Conservation (phyloP, 2,329 filamentous ascomycete species). For the Neonectria hederae region DNA sequence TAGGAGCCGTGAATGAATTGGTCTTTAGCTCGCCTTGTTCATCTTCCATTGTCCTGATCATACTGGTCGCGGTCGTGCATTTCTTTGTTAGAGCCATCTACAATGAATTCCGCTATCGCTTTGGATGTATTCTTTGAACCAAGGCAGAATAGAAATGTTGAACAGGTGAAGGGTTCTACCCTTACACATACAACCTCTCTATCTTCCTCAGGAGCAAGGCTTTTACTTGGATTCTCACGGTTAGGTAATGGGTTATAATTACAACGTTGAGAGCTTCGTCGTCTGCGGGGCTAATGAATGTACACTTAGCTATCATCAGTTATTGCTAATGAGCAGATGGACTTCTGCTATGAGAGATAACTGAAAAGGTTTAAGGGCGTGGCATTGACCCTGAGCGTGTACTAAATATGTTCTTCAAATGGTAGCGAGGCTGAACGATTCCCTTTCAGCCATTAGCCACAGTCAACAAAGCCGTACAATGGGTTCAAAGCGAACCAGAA, state of each 20-base stretch:
- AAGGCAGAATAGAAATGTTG: neutral
- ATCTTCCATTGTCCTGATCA: neutral
- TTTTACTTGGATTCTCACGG: neutral
- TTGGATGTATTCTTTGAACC: neutral
- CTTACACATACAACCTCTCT: neutral
- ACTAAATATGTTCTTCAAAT: neutral
- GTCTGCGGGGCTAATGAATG: neutral
- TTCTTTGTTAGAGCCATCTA: neutral
- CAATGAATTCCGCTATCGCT: neutral
- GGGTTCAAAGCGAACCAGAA: neutral
- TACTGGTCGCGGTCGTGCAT: neutral
- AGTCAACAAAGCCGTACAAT: neutral
- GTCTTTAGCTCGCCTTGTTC: neutral
- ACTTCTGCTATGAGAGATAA: too few relatives aligned
- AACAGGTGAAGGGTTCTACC: neutral
- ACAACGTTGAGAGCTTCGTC: neutral
- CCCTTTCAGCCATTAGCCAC: neutral
- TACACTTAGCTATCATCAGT: neutral
- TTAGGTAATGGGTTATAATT: neutral
- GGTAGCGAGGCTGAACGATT: neutral
- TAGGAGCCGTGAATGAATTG: neutral
- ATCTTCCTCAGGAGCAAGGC: neutral
- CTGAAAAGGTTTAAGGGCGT: too few relatives aligned
- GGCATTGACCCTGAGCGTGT: neutral
- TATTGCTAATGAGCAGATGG: neutral